Evolutionary conservation across 768 basidiomycete species (phyloP).

Genomic region (Baorangia bicolor): DNA sequence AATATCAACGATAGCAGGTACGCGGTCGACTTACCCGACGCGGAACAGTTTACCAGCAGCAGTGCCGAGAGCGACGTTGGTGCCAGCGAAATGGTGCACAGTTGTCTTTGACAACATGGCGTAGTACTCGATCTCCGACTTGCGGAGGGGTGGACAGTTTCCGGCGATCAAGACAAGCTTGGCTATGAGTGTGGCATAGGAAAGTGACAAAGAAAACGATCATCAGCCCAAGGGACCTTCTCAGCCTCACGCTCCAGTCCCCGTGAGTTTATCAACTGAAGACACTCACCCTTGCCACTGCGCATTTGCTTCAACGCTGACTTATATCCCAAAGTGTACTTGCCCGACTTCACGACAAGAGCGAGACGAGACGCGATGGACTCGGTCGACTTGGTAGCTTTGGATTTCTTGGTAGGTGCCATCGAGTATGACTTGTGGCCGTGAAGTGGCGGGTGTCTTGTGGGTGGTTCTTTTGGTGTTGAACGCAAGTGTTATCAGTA

Average conservation of each 20-base stretch:
- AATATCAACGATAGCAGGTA: background rate
- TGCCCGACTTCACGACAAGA: slow-evolving; percentile 98
- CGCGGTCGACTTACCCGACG: slow-evolving; percentile 66
- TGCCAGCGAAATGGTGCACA: slow-evolving; percentile 97
- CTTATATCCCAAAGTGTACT: slow-evolving; percentile 97
- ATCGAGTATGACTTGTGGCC: slow-evolving; percentile 45
- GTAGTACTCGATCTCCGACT: slow-evolving; percentile 99
- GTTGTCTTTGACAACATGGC: slow-evolving; percentile 99
- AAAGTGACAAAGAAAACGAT: slow-evolving; percentile 25
- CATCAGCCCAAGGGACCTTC: slow-evolving; percentile 93
- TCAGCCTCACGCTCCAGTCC: slow-evolving; percentile 99
- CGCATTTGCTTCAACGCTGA: slow-evolving; percentile 98
- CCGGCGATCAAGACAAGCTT: slow-evolving; percentile 98
- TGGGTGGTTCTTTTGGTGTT: slow-evolving; percentile 9
- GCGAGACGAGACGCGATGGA: slow-evolving; percentile 89
- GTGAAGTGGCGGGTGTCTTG: slow-evolving; percentile 16
- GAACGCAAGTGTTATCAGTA: slow-evolving; percentile 4
- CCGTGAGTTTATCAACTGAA: slow-evolving; percentile 51
- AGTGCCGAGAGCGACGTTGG: slow-evolving; percentile 97
- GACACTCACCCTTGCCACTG: slow-evolving; percentile 87
- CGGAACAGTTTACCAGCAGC: slow-evolving; percentile 99
- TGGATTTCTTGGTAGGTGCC: slow-evolving; percentile 96
- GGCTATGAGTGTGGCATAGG: slow-evolving; percentile 48
- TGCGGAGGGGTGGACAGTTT: slow-evolving; percentile 98
- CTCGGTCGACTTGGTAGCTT: slow-evolving; percentile 90